A percentile compares a stretch with the other conserved stretches of the same genome.
These are phyloP conservation scores for Pseudomassariella vexata DNA, from an alignment of 2,329 filamentous ascomycete species.

Conservation along the genomic window DNA sequence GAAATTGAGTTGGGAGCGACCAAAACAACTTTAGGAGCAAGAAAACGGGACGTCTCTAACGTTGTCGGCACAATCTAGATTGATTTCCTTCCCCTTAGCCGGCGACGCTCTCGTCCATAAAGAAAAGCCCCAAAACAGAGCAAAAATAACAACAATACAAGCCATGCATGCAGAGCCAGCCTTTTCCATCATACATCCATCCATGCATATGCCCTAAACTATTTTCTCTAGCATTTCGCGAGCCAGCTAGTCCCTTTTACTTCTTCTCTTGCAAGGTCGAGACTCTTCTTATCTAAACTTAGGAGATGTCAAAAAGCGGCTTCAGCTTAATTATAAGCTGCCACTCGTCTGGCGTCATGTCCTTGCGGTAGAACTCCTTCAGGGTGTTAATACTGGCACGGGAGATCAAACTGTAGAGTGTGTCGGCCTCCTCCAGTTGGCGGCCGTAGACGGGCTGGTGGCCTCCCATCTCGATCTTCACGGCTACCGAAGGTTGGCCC, in stretches of 20 bases:
- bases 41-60: no score
- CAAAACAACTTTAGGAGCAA: no score
- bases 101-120: no score
- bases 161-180: not conserved
- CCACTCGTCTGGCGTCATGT: constrained; percentile 75
- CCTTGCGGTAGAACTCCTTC: constrained; percentile 82
- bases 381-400: constrained; percentile 86
- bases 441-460: constrained; percentile 93
- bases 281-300: constrained; percentile 19
- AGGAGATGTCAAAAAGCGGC: constrained; percentile 83
- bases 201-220: no score
- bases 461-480: constrained; percentile 92
- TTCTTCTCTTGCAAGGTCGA: not conserved
- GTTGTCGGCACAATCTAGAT: no score
- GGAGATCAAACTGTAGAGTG: constrained; percentile 81
- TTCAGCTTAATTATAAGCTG: constrained; percentile 91
- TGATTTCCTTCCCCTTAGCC: no score
- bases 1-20: no score
- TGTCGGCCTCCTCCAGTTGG: constrained; percentile 88
- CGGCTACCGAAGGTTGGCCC: constrained; percentile 91
- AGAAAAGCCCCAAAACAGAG: no score
- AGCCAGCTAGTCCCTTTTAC: no score
- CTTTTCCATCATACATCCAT: not conserved
- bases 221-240: no score
- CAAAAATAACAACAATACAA: not conserved